Percentiles rank a stretch among this genome's conserved stretches.
phyloP scores from a whole-genome alignment of 2,329 filamentous ascomycete genomes.

The Macrophomina phaseolina region DNA sequence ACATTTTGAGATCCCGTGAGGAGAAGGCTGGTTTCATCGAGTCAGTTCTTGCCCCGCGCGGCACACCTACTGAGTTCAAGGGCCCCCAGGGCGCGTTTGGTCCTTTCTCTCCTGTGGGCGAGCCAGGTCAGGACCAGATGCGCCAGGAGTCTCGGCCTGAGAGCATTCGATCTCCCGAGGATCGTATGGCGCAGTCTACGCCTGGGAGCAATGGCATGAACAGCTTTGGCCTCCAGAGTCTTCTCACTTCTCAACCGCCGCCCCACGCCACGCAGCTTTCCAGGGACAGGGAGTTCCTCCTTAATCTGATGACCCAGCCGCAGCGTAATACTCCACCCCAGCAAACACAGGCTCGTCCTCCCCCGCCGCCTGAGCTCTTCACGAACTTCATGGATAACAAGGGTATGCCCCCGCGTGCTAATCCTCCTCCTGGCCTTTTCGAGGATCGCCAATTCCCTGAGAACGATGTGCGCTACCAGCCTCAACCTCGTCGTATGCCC shows the following conservation, averaged over 20 bases:
- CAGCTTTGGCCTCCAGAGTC: slow-evolving; percentile 22
- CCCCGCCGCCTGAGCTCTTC: slow-evolving; percentile 36
- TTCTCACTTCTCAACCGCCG: slow-evolving; percentile 6
- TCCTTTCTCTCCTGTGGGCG: slow-evolving; percentile 40
- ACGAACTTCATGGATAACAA: slow-evolving; percentile 37
- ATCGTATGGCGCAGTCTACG: slow-evolving; percentile 9
- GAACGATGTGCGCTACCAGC: slow-evolving; percentile 24
- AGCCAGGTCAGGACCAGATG: slow-evolving; percentile 40
- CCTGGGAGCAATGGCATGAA: slow-evolving; percentile 21
- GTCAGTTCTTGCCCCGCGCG: slow-evolving; percentile 42
- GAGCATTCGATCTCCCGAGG: slow-evolving; percentile 18
- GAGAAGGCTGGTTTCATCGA: slow-evolving; percentile 43
- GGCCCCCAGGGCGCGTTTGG: slow-evolving; percentile 41
- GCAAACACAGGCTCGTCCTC: slow-evolving; percentile 29
- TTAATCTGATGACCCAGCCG: slow-evolving; percentile 72
- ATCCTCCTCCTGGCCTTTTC: slow-evolving; percentile 47
- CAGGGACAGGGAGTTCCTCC: slow-evolving; percentile 81
- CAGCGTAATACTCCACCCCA: slow-evolving; percentile 45
- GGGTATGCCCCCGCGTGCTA: slow-evolving; percentile 39
- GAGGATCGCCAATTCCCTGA: slow-evolving; percentile 36
- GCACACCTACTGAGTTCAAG: slow-evolving; percentile 39
- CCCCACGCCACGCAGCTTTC: slow-evolving; percentile 46
- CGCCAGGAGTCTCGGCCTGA: slow-evolving; percentile 27
- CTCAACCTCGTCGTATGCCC: slow-evolving; percentile 36
- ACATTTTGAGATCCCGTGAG: slow-evolving; percentile 38